Conservation (phyloP, 2,329 filamentous ascomycete species). For the Cladosporium sp. region DNA sequence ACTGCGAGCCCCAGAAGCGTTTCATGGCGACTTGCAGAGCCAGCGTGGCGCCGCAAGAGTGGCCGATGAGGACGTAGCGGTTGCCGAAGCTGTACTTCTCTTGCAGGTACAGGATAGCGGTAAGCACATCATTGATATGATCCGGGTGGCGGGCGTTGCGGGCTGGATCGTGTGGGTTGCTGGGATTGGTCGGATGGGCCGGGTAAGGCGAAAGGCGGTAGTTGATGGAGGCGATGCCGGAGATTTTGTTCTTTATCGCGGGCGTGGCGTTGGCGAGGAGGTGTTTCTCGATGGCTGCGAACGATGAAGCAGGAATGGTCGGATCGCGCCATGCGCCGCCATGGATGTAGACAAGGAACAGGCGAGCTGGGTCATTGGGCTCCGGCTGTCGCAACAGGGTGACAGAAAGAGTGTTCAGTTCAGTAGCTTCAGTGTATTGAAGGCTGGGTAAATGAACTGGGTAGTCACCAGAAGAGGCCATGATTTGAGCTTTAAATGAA, state of each 20-base stretch:
- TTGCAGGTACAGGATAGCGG: slow-evolving; percentile 55
- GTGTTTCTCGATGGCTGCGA: slow-evolving; percentile 42
- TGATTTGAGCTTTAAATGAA: not conserved
- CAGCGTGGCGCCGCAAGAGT: slow-evolving; percentile 66
- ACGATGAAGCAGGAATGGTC: slow-evolving; percentile 40
- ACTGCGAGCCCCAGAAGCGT: slow-evolving; percentile 38
- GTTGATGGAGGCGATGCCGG: slow-evolving; percentile 65
- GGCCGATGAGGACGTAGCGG: slow-evolving; percentile 60
- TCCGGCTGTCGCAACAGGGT: slow-evolving; percentile 43
- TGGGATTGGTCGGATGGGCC: slow-evolving; percentile 48
- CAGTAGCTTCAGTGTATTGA: slow-evolving; percentile 34
- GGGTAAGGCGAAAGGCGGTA: slow-evolving; percentile 63
- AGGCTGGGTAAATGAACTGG: slow-evolving; percentile 28
- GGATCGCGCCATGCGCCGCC: slow-evolving; percentile 56
- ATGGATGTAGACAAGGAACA: slow-evolving; percentile 49
- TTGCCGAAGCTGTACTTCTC: slow-evolving; percentile 47
- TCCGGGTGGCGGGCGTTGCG: slow-evolving; percentile 60
- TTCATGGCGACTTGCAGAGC: slow-evolving; percentile 62
- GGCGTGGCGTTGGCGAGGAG: slow-evolving; percentile 35
- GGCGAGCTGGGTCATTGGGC: slow-evolving; percentile 24
- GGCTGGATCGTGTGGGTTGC: slow-evolving; percentile 48
- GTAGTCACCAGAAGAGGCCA: not conserved
- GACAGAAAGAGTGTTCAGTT: slow-evolving; percentile 47
- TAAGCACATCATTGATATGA: slow-evolving; percentile 60
- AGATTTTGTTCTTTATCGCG: slow-evolving; percentile 42